Percentiles rank a stretch among this genome's conserved stretches.
phyloP scores from a whole-genome alignment of 1,284 basidiomycete species.

The Ganoderma leucocontextum region DNA sequence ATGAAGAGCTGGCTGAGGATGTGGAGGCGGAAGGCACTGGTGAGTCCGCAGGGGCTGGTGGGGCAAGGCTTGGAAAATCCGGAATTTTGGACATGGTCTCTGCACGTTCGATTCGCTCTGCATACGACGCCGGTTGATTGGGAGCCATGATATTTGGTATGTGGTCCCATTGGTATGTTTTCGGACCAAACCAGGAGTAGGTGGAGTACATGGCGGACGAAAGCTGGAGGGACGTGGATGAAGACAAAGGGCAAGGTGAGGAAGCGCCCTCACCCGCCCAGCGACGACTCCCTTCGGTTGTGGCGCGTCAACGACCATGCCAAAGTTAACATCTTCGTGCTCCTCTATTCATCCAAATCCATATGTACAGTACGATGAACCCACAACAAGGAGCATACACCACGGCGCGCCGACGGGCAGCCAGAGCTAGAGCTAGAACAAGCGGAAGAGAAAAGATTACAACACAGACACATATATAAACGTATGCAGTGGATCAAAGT shows the following conservation, averaged over 20 bases:
- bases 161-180: background rate
- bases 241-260: background rate
- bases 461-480: conserved; percentile 37
- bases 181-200: background rate
- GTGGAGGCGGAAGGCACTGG: background rate
- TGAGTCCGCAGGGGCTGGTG: background rate
- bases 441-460: conserved; percentile 33
- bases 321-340: conserved; percentile 2
- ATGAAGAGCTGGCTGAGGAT: background rate
- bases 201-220: background rate
- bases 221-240: background rate
- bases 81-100: background rate
- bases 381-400: conserved; percentile 31
- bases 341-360: conserved; percentile 25
- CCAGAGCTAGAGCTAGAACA: conserved; percentile 9
- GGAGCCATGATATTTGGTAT: conserved; percentile 4
- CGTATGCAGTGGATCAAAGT: conserved; percentile 32
- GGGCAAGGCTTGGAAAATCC: background rate
- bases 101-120: background rate
- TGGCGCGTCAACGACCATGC: background rate
- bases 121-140: background rate
- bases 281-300: background rate
- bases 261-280: background rate
- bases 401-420: conserved; percentile 13
- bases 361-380: conserved; percentile 31